Base-by-base conservation (phyloP, 1,284 basidiomycete species). In the Pseudomicrostroma phylloplanum region DNA sequence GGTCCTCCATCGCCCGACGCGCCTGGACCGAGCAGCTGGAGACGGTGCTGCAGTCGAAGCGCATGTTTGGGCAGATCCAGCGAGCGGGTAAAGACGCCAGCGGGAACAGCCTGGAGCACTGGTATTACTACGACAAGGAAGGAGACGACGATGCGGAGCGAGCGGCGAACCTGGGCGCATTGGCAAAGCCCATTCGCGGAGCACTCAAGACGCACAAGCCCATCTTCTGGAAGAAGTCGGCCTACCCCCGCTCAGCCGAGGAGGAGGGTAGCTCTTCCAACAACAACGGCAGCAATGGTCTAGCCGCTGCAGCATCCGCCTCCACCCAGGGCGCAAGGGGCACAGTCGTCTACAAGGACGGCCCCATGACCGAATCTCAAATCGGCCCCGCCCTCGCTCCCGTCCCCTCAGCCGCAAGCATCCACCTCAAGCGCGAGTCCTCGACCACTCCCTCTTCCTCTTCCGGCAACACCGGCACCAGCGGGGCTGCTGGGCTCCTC, bases 61-160 rank as follows among this genome's bases (percentile, higher is more conserved):
- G 70, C 17, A 72, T 71, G 68, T 79, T 79, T 55, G 77, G 74
- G n/a, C 69, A 67, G 26, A 79, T 79, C 48, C 69, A 73, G 59
- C 72, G 77, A 1, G 69, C 71, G 1, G 77, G 77, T 13, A 79
- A 76, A 43, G 77, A 77, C 51, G 69, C 74, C 25, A 68, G 65
- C 6, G 77, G 77, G 26, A 73, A 76, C 58, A 70, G 72, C 11
- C 68, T 78, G 43, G 76, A 78, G 62, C 71, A 67, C 59, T 78
- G 76, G 76, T 77, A 76, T 63, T 72, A 78, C 67, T 77, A 78
- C 67, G 72, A 75, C 58, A 69, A 71, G 62, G 76, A 75, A 57
- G 67, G 70, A 21, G 76, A 78, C 55, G 64, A 66, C 6, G 77
- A 79, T 61, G 61, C 61, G 49, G 74, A 77, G 61, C 67, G 77